Evolutionary conservation across 129 eudicot species (phyloP), one percentile per base, ranked within the genome.

Genomic region (Solidago caesia): DNA sequence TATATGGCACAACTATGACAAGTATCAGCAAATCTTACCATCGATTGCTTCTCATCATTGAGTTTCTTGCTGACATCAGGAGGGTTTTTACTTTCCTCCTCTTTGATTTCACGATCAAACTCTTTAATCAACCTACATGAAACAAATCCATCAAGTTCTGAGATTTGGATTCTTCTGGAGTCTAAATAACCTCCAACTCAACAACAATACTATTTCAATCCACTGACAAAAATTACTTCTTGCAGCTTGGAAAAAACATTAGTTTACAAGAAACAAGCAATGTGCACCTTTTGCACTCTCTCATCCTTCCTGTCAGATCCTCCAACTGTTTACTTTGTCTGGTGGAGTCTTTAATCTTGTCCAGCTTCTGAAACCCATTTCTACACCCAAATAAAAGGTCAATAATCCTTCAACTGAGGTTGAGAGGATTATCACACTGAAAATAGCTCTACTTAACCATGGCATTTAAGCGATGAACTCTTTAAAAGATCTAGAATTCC

Each of bases 281-380:
- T 26, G 60, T 69, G 44, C 78, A 90, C 99, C 99, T 87, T 89
- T 94, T 94, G 81, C 99, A 94, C 65, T 94, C 99, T 83, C 97
- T 86, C 99, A 94, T 94, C 86, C 85, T 91, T 75, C 93, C 97
- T 0, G 99, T 87, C 72, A 94, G 96, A 44, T 94, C 97, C 84
- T 94, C 99, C 84, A 94, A 83, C 88, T 94, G 99, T 82, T 94
- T 94, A 80, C 97, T 88, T 85, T 94, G 96, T 80, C 99, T 88
- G 66, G 48, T 88, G 76, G 99, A 83, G 79, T 94, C 99, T 82
- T 91, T 94, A 79, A 94, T 80, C 83, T 94, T 94, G 78, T 91
- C 97, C 83, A 94, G 81, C 85, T 94, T 94, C 79, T 94, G 99
- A 71, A 94, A 94, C 73, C 99, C 99, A 94, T 91, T 94, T 66